These are phyloP conservation scores for Piper longum DNA, from an alignment of 164 flowering plant species.

Conservation along the genomic window DNA sequence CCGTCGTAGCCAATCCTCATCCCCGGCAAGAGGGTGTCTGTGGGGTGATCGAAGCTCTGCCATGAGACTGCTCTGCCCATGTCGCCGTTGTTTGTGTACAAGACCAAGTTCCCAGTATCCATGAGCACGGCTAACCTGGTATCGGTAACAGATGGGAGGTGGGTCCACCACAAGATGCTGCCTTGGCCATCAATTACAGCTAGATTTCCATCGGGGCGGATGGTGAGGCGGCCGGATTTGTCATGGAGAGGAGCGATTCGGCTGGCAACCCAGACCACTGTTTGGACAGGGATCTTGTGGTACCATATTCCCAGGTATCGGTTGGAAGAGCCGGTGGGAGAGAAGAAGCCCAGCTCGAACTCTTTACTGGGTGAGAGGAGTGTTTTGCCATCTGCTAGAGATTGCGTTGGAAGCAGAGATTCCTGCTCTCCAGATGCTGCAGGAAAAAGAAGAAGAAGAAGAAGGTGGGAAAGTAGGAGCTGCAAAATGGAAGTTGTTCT, in stretches of 20 bases:
- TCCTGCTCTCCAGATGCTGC: neutral
- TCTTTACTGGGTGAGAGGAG: conserved; percentile 7
- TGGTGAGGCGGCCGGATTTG: conserved; percentile 1
- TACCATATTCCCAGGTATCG: conserved; percentile 29
- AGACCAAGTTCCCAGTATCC: neutral
- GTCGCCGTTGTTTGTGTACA: neutral
- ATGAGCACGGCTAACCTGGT: neutral
- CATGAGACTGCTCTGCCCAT: conserved; percentile 4
- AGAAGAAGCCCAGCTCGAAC: conserved; percentile 25
- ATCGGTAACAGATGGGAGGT: neutral
- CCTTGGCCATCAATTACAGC: neutral
- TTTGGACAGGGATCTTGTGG: neutral
- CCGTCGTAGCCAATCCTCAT: conserved; percentile 5
- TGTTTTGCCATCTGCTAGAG: conserved; percentile 4
- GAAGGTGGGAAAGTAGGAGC: neutral
- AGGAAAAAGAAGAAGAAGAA: neutral
- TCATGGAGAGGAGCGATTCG: conserved; percentile 13
- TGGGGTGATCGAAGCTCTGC: conserved; percentile 17
- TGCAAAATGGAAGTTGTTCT: neutral
- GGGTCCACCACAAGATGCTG: neutral
- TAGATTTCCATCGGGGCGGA: neutral
- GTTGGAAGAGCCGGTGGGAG: conserved; percentile 6
- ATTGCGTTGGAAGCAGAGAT: neutral
- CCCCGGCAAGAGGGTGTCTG: conserved; percentile 6
- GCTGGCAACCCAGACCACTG: conserved; percentile 33